Evolutionary conservation across 2,329 filamentous ascomycete genomes (phyloP).

Genomic region (Neofusicoccum sp.): DNA sequence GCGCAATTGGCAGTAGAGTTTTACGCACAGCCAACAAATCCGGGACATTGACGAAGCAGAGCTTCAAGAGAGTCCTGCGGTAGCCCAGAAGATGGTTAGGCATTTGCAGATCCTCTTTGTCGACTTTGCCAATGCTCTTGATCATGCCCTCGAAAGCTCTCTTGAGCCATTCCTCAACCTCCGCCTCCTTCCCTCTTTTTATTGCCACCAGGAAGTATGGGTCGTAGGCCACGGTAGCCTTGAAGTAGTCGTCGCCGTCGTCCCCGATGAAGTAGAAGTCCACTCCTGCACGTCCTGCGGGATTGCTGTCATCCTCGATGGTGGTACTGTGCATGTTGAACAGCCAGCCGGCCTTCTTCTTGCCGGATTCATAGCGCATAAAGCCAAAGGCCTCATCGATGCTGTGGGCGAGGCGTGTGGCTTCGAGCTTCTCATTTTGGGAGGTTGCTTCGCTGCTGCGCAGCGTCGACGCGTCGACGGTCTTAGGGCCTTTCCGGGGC

Average conservation of each 20-base stretch:
- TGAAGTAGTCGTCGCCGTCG: slow-evolving; percentile 82
- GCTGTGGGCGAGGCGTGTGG: slow-evolving; percentile 74
- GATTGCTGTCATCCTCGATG: slow-evolving; percentile 77
- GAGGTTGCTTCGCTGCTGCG: slow-evolving; percentile 81
- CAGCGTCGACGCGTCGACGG: slow-evolving; percentile 73
- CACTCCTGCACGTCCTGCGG: slow-evolving; percentile 81
- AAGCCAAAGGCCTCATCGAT: slow-evolving; percentile 98
- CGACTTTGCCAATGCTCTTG: slow-evolving; percentile 71
- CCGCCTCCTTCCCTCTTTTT: slow-evolving; percentile 80
- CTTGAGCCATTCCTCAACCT: slow-evolving; percentile 92
- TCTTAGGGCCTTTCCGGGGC: slow-evolving; percentile 61
- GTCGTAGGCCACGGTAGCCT: slow-evolving; percentile 93
- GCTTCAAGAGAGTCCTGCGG: slow-evolving; percentile 79
- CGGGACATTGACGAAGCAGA: slow-evolving; percentile 82
- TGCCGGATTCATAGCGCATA: slow-evolving; percentile 81
- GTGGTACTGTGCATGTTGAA: slow-evolving; percentile 91
- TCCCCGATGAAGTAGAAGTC: slow-evolving; percentile 88
- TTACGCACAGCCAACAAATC: slow-evolving; percentile 83
- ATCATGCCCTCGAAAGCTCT: slow-evolving; percentile 78
- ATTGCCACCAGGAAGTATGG: slow-evolving; percentile 94
- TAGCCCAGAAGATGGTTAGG: slow-evolving; percentile 95
- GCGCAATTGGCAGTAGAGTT: slow-evolving; percentile 83
- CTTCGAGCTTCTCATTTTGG: slow-evolving; percentile 88
- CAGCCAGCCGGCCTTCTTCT: slow-evolving; percentile 85
- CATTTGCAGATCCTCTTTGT: slow-evolving; percentile 92